Percentiles rank a stretch among this genome's conserved stretches.
Conservation (phyloP, 2,329 filamentous ascomycete species). For the Claviceps digitariae region DNA sequence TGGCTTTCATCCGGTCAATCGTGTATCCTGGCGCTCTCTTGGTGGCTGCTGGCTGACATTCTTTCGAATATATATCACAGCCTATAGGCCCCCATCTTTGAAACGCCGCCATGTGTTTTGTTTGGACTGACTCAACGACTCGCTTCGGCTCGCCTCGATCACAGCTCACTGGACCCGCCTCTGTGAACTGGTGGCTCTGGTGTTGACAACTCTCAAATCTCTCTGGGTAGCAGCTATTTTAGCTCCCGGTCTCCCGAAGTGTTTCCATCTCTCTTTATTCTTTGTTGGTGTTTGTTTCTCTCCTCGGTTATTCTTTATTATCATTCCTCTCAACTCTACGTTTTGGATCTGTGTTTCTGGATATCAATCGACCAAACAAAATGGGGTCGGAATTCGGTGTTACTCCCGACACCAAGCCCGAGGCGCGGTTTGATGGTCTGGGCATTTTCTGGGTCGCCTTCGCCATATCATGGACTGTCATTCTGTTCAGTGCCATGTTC, state of each 20-base stretch:
- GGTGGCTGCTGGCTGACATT: background rate
- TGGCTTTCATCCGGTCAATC: background rate
- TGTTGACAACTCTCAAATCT: background rate
- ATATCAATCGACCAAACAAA: background rate
- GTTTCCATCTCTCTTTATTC: background rate
- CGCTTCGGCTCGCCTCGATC: background rate
- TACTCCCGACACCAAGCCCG: constrained; percentile 17
- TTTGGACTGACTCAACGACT: background rate
- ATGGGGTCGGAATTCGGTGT: constrained; percentile 21
- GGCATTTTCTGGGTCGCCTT: constrained; percentile 29
- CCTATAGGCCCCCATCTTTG: background rate
- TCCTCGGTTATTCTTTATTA: background rate
- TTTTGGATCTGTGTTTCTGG: background rate
- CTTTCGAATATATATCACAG: constrained; percentile 4
- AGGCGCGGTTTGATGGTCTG: constrained; percentile 21
- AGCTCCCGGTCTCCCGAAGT: background rate
- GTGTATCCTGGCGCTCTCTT: background rate
- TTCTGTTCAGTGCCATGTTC: constrained; percentile 25
- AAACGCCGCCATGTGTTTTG: background rate
- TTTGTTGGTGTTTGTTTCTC: too few relatives aligned
- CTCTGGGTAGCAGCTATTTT: background rate
- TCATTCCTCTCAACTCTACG: background rate
- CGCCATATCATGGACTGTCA: constrained; percentile 23
- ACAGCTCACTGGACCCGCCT: background rate
- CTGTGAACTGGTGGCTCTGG: background rate